Evolutionary conservation across 1,139 yeast species (phyloP).

Genomic region (Pichia sp.): DNA sequence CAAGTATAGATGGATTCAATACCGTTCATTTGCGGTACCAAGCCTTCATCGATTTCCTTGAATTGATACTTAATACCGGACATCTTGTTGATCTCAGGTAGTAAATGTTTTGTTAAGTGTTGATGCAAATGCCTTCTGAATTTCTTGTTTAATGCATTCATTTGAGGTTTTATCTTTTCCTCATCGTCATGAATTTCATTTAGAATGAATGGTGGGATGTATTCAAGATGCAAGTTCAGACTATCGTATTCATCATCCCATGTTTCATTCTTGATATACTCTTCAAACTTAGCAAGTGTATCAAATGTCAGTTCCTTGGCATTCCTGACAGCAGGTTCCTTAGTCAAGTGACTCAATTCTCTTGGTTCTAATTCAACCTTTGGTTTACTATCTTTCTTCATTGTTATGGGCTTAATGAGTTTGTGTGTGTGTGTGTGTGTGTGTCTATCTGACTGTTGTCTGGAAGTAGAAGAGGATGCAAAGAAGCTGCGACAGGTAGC

Average conservation of each 20-base stretch:
- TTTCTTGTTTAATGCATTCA: conserved; percentile 64
- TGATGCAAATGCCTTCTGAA: conserved; percentile 70
- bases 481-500: no score
- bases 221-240: conserved; percentile 57
- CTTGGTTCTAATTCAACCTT: conserved; percentile 22
- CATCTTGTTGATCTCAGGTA: conserved; percentile 57
- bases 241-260: conserved; percentile 71
- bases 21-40: conserved; percentile 31
- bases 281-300: conserved; percentile 56
- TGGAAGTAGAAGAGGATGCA: no score
- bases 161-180: conserved; percentile 66
- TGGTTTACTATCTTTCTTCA: conserved; percentile 19
- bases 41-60: conserved; percentile 24
- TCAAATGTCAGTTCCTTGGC: conserved; percentile 40
- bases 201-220: conserved; percentile 67
- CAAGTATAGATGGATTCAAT: conserved; percentile 29
- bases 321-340: conserved; percentile 26
- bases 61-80: conserved; percentile 38
- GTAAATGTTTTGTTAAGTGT: conserved; percentile 63
- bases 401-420: conserved; percentile 13
- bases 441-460: no score
- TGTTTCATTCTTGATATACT: conserved; percentile 59
- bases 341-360: conserved; percentile 21
- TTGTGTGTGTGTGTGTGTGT: background rate
- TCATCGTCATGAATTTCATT: conserved; percentile 61